Evolutionary conservation across 1,284 basidiomycete species (phyloP).

Genomic region (Cronartium ribicola): DNA sequence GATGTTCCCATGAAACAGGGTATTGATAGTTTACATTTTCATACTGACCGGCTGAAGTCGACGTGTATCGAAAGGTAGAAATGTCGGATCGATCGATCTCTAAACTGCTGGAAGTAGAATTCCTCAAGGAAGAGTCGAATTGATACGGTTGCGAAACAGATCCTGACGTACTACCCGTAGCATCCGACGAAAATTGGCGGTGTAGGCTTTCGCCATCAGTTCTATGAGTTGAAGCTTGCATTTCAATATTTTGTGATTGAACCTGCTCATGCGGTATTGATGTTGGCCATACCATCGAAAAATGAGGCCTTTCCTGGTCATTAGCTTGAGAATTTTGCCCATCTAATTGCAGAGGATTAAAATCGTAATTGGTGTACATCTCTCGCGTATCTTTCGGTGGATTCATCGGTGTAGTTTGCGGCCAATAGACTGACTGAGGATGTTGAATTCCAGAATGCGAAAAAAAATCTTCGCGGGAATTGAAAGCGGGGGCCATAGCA

Average conservation of each 20-base stretch:
- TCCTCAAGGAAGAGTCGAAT: neutral
- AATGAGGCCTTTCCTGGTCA: neutral
- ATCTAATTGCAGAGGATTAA: neutral
- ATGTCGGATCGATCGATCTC: neutral
- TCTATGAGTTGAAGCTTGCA: too few species aligned
- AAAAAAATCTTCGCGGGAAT: too few species aligned
- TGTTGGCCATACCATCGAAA: too few species aligned
- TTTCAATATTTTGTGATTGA: too few species aligned
- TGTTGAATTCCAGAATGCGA: neutral
- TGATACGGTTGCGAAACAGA: neutral
- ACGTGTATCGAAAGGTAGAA: neutral
- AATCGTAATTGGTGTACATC: neutral
- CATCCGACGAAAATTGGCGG: neutral
- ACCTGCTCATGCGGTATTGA: too few species aligned
- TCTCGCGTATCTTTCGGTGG: neutral
- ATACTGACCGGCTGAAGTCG: neutral
- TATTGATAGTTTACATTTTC: too few species aligned
- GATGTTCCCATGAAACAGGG: too few species aligned
- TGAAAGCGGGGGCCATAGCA: too few species aligned
- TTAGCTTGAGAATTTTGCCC: neutral
- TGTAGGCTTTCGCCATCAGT: too few species aligned
- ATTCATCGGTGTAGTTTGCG: neutral
- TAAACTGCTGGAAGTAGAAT: neutral
- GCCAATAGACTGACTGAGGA: neutral
- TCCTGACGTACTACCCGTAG: neutral